Percentiles rank a stretch among this genome's conserved stretches.
phyloP scores from a whole-genome alignment of 768 basidiomycete genomes.

The Russula olivacea region DNA sequence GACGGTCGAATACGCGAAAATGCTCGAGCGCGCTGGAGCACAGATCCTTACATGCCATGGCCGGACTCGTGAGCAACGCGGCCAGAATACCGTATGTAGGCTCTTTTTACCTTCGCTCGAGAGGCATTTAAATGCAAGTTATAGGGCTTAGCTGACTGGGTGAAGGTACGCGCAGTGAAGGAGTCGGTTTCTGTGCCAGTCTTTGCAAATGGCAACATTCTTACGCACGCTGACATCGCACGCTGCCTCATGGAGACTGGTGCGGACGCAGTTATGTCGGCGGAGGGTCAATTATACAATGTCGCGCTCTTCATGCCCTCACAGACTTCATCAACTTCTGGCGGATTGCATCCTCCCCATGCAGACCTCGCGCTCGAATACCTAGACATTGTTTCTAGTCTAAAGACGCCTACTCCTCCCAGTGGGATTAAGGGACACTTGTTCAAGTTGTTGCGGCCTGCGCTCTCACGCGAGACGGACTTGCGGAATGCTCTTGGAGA shows the following conservation, averaged over 20 bases:
- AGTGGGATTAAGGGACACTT: slow-evolving; percentile 88
- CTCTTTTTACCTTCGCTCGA: not conserved
- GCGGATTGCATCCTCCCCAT: slow-evolving; percentile 47
- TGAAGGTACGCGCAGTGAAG: slow-evolving; percentile 86
- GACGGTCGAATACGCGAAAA: slow-evolving; percentile 90
- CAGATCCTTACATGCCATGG: slow-evolving; percentile 95
- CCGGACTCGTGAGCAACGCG: slow-evolving; percentile 84
- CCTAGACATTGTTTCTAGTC: slow-evolving; percentile 64
- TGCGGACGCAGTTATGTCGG: slow-evolving; percentile 90
- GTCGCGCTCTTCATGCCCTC: slow-evolving; percentile 63
- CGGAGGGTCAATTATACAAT: slow-evolving; percentile 93
- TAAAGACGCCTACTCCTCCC: slow-evolving; percentile 62
- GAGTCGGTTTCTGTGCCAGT: slow-evolving; percentile 86
- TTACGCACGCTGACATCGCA: slow-evolving; percentile 78
- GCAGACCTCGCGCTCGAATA: slow-evolving; percentile 79
- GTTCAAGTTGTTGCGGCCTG: slow-evolving; percentile 87
- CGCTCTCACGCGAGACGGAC: slow-evolving; percentile 58
- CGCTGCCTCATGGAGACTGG: slow-evolving; percentile 79
- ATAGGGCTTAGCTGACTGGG: slow-evolving; percentile 84
- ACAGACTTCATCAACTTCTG: slow-evolving; percentile 1
- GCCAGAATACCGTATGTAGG: slow-evolving; percentile 61
- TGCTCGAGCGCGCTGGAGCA: slow-evolving; percentile 93
- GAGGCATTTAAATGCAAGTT: not conserved
- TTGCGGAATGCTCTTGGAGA: slow-evolving; percentile 66
- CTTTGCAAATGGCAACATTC: slow-evolving; percentile 94